These are phyloP conservation scores for Rhodomyrtus psidioides DNA, from an alignment of 441 rosid genomes.

Conservation along the genomic window DNA sequence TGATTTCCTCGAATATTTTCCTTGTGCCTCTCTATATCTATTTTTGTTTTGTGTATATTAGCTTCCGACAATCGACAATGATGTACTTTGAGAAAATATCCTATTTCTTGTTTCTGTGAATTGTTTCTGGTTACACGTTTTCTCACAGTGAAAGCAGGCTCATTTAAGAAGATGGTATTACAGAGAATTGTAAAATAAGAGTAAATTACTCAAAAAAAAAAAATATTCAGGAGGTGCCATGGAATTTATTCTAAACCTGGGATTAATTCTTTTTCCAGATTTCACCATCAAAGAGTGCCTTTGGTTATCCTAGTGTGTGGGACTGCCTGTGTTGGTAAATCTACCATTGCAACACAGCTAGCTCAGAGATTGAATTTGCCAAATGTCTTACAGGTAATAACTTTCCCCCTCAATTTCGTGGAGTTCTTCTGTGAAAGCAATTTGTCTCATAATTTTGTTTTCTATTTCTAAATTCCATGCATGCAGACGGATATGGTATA, in stretches of 20 bases:
- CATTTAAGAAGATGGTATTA: background rate
- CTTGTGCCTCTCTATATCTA: background rate
- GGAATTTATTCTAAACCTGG: background rate
- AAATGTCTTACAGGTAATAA: constrained; percentile 80
- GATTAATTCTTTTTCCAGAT: constrained; percentile 31
- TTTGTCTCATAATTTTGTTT: constrained; percentile 1
- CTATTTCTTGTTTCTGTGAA: background rate
- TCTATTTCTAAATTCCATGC: constrained; percentile 10
- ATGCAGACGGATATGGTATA: constrained; percentile 97
- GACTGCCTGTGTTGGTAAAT: constrained; percentile 97
- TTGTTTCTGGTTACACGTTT: background rate
- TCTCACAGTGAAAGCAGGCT: background rate
- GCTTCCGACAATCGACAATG: background rate
- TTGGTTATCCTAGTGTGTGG: constrained; percentile 98
- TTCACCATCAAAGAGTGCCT: constrained; percentile 98
- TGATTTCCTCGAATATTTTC: background rate
- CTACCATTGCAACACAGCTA: constrained; percentile 95
- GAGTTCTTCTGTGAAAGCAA: background rate
- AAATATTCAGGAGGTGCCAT: background rate
- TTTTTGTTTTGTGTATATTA: background rate
- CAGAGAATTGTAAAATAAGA: background rate
- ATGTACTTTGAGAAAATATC: background rate
- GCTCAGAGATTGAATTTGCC: constrained; percentile 98
- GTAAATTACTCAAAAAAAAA: background rate
- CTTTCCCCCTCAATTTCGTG: background rate